phyloP scores from a whole-genome alignment of 106 monocot genomes.

The Dioscorea zingiberensis region DNA sequence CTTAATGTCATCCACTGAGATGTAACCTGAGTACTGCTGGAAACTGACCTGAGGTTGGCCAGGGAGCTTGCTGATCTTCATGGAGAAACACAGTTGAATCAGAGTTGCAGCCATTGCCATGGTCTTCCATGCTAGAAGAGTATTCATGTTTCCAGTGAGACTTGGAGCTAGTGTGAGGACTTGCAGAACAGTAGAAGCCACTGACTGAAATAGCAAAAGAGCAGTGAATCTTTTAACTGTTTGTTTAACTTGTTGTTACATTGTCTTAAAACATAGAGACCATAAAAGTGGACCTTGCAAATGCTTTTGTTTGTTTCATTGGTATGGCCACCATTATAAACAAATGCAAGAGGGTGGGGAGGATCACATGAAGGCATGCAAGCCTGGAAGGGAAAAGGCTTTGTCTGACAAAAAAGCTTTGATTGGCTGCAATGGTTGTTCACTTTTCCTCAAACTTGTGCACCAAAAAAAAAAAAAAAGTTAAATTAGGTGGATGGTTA shows the following conservation, averaged over 20 bases:
- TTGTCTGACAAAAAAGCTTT: not conserved
- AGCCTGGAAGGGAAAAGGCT: not conserved
- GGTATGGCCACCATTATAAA: no score
- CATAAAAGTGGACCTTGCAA: no score
- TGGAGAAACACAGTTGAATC: not conserved
- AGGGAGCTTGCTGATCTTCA: not conserved
- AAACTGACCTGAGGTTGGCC: constrained; percentile 8
- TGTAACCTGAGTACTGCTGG: constrained; percentile 11
- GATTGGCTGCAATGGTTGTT: not conserved
- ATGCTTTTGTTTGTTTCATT: no score
- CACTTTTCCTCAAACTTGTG: not conserved
- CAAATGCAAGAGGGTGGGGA: no score
- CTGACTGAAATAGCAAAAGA: not conserved
- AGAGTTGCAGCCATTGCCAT: constrained; percentile 1
- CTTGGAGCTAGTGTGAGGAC: not conserved
- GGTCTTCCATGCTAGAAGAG: not conserved
- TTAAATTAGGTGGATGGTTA: no score
- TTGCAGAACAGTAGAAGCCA: not conserved
- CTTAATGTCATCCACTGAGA: not conserved
- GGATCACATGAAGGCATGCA: not conserved
- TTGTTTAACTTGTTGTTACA: no score
- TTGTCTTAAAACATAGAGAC: no score
- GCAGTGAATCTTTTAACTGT: no score
- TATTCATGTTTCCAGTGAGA: not conserved
- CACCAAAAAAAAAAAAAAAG: no score